Conservation (phyloP, 2,329 filamentous ascomycete species). For the Diplodia corticola region DNA sequence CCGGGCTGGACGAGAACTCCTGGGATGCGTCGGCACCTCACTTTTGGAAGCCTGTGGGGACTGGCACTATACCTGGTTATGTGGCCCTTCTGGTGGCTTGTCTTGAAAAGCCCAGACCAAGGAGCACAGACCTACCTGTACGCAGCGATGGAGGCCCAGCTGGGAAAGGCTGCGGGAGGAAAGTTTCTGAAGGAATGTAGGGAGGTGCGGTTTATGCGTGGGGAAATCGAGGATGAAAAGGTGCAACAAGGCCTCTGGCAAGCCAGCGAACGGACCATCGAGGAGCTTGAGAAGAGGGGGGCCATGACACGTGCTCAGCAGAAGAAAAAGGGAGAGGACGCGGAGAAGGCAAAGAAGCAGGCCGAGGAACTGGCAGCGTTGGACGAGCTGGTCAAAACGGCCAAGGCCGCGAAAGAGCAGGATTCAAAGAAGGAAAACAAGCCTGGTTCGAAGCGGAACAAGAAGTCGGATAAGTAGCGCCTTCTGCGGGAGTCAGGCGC, state of each 20-base stretch:
- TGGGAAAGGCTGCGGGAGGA: conserved; percentile 66
- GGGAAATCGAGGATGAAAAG: conserved; percentile 75
- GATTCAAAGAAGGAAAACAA: conserved; percentile 23
- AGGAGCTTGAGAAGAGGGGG: conserved; percentile 76
- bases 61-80: conserved; percentile 72
- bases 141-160: conserved; percentile 77
- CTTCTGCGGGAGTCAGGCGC: neutral
- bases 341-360: conserved; percentile 38
- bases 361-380: conserved; percentile 31
- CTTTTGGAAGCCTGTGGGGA: conserved; percentile 78
- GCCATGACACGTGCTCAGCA: conserved; percentile 61
- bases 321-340: conserved; percentile 53
- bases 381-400: conserved; percentile 21
- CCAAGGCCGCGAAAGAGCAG: conserved; percentile 24
- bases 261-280: conserved; percentile 80
- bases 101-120: conserved; percentile 80
- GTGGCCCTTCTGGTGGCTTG: conserved; percentile 81
- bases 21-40: conserved; percentile 83
- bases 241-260: conserved; percentile 87
- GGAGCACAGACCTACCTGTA: conserved; percentile 85
- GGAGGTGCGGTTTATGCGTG: conserved; percentile 68
- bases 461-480: conserved; percentile 23
- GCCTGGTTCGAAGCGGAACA: conserved; percentile 23
- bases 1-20: conserved; percentile 83
- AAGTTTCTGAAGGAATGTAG: conserved; percentile 87